Conservation (phyloP, 2,329 filamentous ascomycete genomes). For the Colletotrichum neosansevieriae region DNA sequence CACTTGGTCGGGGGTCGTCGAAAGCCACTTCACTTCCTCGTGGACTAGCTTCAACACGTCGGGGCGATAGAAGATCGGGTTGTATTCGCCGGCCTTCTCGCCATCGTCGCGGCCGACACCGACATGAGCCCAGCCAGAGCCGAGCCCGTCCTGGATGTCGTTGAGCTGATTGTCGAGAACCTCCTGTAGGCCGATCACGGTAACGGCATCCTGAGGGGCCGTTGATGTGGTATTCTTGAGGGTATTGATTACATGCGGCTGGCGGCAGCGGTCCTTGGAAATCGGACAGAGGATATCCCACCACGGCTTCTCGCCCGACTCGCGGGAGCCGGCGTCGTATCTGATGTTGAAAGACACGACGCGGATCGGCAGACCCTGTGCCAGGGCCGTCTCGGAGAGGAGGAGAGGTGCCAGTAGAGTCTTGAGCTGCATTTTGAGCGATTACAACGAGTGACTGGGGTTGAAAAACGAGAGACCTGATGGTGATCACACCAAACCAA, state of each 20-base stretch:
- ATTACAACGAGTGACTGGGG: background rate
- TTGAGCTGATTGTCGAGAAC: constrained; percentile 71
- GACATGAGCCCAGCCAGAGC: constrained; percentile 60
- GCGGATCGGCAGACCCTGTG: constrained; percentile 57
- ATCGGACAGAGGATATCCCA: constrained; percentile 45
- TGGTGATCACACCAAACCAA: background rate
- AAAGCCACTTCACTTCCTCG: constrained; percentile 72
- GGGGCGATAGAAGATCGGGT: constrained; percentile 71
- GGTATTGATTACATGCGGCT: constrained; percentile 66
- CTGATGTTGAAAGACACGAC: constrained; percentile 76
- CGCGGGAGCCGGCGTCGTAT: constrained; percentile 67
- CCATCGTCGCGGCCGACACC: constrained; percentile 70
- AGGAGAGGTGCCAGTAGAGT: constrained; percentile 20
- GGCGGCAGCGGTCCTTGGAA: constrained; percentile 55
- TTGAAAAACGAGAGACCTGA: background rate
- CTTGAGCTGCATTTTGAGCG: constrained; percentile 30
- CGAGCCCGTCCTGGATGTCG: constrained; percentile 67
- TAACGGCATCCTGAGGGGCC: constrained; percentile 51
- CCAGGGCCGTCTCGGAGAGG: constrained; percentile 18
- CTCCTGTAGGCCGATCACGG: constrained; percentile 77
- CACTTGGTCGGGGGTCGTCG: constrained; percentile 66
- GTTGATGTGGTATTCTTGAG: constrained; percentile 65
- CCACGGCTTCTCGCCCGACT: constrained; percentile 71
- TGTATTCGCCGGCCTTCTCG: constrained; percentile 70
- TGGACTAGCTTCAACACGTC: constrained; percentile 62